Evolutionary conservation across 768 basidiomycete genomes (phyloP).

Genomic region (Mycena sanguinolenta): DNA sequence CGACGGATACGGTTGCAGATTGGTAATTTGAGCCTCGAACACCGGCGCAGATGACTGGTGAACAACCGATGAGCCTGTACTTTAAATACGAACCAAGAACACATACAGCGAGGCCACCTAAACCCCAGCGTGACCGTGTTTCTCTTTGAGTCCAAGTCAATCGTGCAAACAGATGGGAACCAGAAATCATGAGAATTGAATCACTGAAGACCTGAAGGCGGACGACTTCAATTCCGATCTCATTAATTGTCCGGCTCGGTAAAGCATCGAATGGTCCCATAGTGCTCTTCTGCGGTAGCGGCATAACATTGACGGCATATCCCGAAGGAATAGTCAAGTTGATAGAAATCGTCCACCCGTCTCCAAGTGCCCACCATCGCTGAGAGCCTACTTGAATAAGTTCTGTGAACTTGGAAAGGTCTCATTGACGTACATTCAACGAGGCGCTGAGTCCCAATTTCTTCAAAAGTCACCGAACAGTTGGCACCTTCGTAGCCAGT

Average conservation of each 20-base stretch:
- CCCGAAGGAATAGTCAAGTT: not conserved
- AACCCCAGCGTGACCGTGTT: not conserved
- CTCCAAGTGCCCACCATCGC: not conserved
- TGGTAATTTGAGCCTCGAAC: not conserved
- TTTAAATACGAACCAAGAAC: too few relatives aligned
- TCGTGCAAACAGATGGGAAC: not conserved
- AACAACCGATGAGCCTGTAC: not conserved
- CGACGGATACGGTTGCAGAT: not conserved
- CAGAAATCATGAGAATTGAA: not conserved
- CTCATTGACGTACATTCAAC: not conserved
- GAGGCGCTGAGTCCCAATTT: not conserved
- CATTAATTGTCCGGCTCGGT: too few relatives aligned
- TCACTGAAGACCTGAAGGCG: not conserved
- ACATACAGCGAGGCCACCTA: not conserved
- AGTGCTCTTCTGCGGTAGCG: not conserved
- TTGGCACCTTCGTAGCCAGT: not conserved
- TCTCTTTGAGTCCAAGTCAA: not conserved
- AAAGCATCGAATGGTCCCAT: too few relatives aligned
- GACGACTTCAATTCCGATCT: too few relatives aligned
- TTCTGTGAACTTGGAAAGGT: too few relatives aligned
- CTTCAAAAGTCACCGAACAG: not conserved
- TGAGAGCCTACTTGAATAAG: not conserved
- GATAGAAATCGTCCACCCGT: not conserved
- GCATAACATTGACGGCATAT: not conserved
- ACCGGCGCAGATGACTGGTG: not conserved